Base-by-base conservation (phyloP, 805 yeast species). In the Candida dendrica region DNA sequence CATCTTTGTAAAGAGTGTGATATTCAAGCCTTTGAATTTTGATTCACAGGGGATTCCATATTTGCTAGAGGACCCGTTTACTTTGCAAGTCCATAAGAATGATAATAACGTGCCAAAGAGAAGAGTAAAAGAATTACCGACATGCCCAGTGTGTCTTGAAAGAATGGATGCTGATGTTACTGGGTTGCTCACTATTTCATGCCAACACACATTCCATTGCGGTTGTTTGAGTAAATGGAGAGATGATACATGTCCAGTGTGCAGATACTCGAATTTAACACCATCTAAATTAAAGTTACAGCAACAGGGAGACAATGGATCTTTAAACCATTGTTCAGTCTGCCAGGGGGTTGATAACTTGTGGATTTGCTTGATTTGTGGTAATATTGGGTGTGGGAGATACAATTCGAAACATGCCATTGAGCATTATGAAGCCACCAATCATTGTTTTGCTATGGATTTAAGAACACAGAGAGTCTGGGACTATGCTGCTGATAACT, bases 181-280 rank as follows among this genome's bases (percentile, higher is more conserved):
- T 0, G 97, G 97, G 0, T 66, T 89, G 10, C 64, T 88, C 6
- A 90, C 96, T 0, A 89, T 86, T 29, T 89, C 93, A 2, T 90
- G 96, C 48, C 96, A 87, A 57, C 97, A 89, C 58, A 86, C 96
- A 0, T 89, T 87, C 60, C 96, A 89, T 59, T 89, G 95, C 50
- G 84, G 77, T 50, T 90, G 96, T 57, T 67, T 89, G 39, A 79
- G 87, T 37, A 84, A 82, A 60, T 89, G 96, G 96, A 77, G 76
- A 43, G 95, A 88, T 56, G 93, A 87, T 45, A 77, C 85, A 22
- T 89, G 97, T 57, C 96, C 96, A 0, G 90, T 89, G 3, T 89
- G 96, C 56, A 67, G 97, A 34, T 86, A 86, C 53, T 79, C 95
- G 1, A 82, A 65, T 40, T 48, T 66, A 20, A 56, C 56, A 3